A percentile compares a stretch with the other conserved stretches of the same genome.
Evolutionary conservation across 768 basidiomycete species (phyloP).

Genomic region (Naematelia encephala): DNA sequence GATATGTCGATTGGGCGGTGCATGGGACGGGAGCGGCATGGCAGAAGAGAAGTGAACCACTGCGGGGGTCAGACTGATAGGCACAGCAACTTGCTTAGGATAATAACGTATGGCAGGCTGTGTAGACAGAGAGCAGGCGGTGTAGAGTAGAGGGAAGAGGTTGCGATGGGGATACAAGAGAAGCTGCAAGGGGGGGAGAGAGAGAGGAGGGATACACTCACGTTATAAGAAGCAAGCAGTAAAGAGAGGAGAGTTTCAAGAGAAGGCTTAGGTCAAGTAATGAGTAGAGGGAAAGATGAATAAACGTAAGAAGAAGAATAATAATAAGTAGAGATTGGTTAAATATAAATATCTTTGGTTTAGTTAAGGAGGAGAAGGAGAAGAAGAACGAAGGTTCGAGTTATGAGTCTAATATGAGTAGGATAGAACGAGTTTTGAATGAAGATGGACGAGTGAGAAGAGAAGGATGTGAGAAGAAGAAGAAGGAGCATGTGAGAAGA

Average conservation of each 20-base stretch:
- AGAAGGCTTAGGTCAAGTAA: not conserved
- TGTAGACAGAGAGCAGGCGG: too few relatives aligned
- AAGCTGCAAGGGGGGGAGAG: too few relatives aligned
- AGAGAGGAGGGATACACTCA: conserved; percentile 1
- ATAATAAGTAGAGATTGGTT: too few relatives aligned
- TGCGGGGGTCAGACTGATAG: not conserved
- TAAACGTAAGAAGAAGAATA: not conserved
- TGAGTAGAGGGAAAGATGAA: not conserved
- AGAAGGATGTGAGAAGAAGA: too few relatives aligned
- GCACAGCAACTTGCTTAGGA: too few relatives aligned
- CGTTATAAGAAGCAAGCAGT: not conserved
- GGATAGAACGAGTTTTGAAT: too few relatives aligned
- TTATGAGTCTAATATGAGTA: too few relatives aligned
- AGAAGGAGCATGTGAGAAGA: too few relatives aligned
- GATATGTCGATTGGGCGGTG: not conserved
- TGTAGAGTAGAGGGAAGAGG: not conserved
- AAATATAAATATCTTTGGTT: too few relatives aligned
- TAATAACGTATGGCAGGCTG: not conserved
- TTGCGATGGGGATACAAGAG: too few relatives aligned
- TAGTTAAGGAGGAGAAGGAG: not conserved
- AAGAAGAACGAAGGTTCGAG: not conserved
- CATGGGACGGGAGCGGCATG: not conserved
- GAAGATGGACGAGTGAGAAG: too few relatives aligned
- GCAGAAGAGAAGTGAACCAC: too few relatives aligned
- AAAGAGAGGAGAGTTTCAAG: not conserved